These are phyloP conservation scores for Sedum album DNA, from an alignment of 164 flowering plant genomes.

Conservation along the genomic window DNA sequence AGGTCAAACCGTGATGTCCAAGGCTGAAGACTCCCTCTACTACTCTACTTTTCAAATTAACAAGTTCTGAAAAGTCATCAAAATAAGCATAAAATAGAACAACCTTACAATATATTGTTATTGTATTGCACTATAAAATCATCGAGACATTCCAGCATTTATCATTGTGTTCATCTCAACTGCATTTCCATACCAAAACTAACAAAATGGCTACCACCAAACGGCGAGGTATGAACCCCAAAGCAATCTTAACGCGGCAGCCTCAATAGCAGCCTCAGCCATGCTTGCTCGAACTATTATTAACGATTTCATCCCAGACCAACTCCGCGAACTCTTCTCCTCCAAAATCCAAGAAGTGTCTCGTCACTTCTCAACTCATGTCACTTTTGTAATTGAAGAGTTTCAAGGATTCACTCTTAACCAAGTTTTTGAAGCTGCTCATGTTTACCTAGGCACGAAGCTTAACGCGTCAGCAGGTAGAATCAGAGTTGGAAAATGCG, in stretches of 20 bases:
- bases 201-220: too few species aligned
- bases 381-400: slow-evolving; percentile 34
- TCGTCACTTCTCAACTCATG: slow-evolving; percentile 15
- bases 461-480: slow-evolving; percentile 15
- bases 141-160: too few species aligned
- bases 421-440: slow-evolving; percentile 29
- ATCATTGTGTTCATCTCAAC: too few species aligned
- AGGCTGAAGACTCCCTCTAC: too few species aligned
- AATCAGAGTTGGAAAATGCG: slow-evolving; percentile 16
- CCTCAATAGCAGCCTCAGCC: slow-evolving; percentile 28
- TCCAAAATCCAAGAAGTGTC: slow-evolving; percentile 10
- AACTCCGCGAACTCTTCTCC: slow-evolving; percentile 18
- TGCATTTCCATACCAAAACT: too few species aligned
- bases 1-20: too few species aligned
- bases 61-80: too few species aligned
- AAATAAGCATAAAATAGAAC: too few species aligned
- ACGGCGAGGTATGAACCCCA: slow-evolving; percentile 12
- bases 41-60: too few species aligned
- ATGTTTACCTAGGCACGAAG: slow-evolving; percentile 22
- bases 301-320: slow-evolving; percentile 22
- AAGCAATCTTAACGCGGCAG: slow-evolving; percentile 14
- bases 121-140: too few species aligned
- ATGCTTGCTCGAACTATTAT: slow-evolving; percentile 20
- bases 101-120: too few species aligned
- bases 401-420: slow-evolving; percentile 20